phyloP scores from a whole-genome alignment of 192 early-diverging fungal species.

The Mortierella hygrophila region DNA sequence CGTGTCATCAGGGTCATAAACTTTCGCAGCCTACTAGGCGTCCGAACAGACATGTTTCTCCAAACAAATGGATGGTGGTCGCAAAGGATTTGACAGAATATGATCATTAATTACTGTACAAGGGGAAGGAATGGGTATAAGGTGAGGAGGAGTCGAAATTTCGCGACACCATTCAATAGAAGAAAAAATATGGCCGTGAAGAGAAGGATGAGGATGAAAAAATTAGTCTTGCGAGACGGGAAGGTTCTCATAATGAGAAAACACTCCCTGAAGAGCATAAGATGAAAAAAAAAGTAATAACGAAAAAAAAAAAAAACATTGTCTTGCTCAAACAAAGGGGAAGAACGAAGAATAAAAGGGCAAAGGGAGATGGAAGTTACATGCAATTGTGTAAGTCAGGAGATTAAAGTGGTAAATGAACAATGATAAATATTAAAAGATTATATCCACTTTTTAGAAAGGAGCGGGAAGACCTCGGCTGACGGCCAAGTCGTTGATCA shows the following conservation, averaged over 20 bases:
- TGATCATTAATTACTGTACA: conserved; percentile 39
- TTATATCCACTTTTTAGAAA: conserved; percentile 3
- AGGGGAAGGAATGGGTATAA: background rate
- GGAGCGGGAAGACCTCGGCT: conserved; percentile 32
- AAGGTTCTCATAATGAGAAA: background rate
- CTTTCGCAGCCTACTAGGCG: background rate
- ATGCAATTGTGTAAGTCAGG: background rate
- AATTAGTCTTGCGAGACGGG: background rate
- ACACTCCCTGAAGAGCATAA: background rate
- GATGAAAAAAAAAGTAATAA: background rate
- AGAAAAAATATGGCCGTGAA: background rate
- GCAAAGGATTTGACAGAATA: conserved; percentile 23
- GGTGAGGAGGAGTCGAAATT: conserved; percentile 13
- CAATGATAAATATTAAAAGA: background rate
- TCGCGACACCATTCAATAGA: conserved; percentile 2
- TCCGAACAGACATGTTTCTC: background rate
- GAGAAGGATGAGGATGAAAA: background rate
- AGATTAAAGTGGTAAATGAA: background rate
- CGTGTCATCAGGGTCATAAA: background rate
- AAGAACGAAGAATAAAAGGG: background rate
- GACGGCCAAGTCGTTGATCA: conserved; percentile 23
- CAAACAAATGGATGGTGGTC: background rate
- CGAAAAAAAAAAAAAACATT: background rate
- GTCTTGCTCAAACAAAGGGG: background rate
- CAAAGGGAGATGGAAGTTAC: background rate